A percentile compares a stretch with the other conserved stretches of the same genome.
Conservation (phyloP, 2,329 filamentous ascomycete species). For the Chaetomium olivaceum region DNA sequence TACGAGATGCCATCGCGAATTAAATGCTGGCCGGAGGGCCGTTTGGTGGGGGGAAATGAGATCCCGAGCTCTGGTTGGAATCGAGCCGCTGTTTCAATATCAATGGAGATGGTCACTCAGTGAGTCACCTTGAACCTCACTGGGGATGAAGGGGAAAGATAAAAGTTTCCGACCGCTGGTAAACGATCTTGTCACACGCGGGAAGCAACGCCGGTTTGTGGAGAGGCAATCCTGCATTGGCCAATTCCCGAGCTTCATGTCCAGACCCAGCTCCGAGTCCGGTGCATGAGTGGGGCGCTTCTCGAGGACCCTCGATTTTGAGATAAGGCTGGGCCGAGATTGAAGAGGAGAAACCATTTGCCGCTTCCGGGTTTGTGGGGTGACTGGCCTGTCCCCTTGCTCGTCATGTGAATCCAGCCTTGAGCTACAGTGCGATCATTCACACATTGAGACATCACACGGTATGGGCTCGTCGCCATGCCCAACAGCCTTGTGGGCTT, state of each 20-base stretch:
- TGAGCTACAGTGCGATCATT: constrained; percentile 1
- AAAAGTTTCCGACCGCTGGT: constrained; percentile 24
- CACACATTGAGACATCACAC: not conserved
- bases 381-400: too few relatives aligned
- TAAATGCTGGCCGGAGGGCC: constrained; percentile 25
- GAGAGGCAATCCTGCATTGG: not conserved
- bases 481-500: constrained; percentile 13
- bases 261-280: constrained; percentile 27
- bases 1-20: constrained; percentile 47
- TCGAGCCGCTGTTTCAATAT: not conserved
- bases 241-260: constrained; percentile 16
- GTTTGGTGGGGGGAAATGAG: not conserved
- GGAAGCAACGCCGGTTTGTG: constrained; percentile 19
- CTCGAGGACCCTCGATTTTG: too few relatives aligned
- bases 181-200: constrained; percentile 21
- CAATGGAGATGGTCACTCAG: not conserved
- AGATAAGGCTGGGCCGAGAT: too few relatives aligned
- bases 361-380: not conserved
- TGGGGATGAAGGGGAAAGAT: not conserved
- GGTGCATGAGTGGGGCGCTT: constrained; percentile 8
- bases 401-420: too few relatives aligned
- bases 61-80: not conserved
- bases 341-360: not conserved
- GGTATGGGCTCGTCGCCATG: not conserved
- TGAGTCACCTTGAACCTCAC: constrained; percentile 24